phyloP scores from a whole-genome alignment of 2,329 filamentous ascomycete species.

The Epichloe coenophiala region DNA sequence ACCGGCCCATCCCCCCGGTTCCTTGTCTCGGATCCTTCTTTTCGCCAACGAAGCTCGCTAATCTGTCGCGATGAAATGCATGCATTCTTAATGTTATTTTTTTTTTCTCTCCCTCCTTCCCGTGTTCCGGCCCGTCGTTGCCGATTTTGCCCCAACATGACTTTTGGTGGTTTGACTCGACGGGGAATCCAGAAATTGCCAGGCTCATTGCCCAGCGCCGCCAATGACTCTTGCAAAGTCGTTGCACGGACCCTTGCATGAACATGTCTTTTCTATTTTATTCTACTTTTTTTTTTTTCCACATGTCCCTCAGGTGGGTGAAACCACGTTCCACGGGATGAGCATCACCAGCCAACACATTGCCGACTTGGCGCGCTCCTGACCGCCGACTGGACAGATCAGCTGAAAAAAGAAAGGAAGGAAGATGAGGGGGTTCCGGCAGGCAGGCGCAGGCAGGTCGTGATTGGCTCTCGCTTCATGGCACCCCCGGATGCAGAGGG shows the following conservation, averaged over 20 bases:
- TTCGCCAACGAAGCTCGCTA: not conserved
- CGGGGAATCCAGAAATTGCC: not conserved
- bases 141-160: not conserved
- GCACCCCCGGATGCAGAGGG: too few relatives aligned
- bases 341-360: too few relatives aligned
- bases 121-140: not conserved
- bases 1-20: not conserved
- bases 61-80: not conserved
- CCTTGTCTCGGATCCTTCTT: not conserved
- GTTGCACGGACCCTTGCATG: not conserved
- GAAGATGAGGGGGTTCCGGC: too few relatives aligned
- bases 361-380: too few relatives aligned
- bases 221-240: not conserved
- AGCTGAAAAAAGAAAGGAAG: too few relatives aligned
- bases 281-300: too few relatives aligned
- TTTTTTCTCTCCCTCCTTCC: not conserved
- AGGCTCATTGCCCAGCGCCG: not conserved
- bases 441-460: too few relatives aligned
- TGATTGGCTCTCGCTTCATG: too few relatives aligned
- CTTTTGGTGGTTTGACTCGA: not conserved
- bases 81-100: not conserved
- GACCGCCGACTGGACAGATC: too few relatives aligned
- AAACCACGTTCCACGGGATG: too few relatives aligned
- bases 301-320: too few relatives aligned
- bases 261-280: not conserved